Percentiles rank a stretch among this genome's conserved stretches.
phyloP scores from a whole-genome alignment of 1,284 basidiomycete genomes.

The Sanguinoderma infundibulare region DNA sequence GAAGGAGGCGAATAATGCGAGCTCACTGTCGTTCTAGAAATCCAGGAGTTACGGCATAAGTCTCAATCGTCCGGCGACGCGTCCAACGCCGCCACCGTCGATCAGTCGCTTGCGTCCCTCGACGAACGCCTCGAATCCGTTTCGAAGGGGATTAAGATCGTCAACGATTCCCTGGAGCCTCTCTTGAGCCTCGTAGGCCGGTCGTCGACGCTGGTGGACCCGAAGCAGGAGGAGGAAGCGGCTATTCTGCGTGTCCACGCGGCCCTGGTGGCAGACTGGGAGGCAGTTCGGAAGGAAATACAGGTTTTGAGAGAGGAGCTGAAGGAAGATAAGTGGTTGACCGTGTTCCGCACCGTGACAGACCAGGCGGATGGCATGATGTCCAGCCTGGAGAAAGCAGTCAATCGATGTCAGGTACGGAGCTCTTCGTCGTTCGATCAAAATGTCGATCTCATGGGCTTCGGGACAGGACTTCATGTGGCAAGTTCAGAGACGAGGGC shows the following conservation, averaged over 20 bases:
- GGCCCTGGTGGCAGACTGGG: conserved; percentile 76
- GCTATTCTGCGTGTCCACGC: conserved; percentile 73
- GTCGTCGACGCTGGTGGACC: conserved; percentile 47
- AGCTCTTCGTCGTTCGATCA: not conserved
- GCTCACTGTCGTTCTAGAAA: conserved; percentile 52
- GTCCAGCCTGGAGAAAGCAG: conserved; percentile 90
- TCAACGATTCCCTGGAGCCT: conserved; percentile 67
- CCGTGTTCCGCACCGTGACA: conserved; percentile 91
- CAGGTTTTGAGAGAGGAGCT: conserved; percentile 87
- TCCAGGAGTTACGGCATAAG: conserved; percentile 84
- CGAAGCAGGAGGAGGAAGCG: conserved; percentile 50
- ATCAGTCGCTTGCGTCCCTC: conserved; percentile 78
- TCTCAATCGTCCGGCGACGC: conserved; percentile 67
- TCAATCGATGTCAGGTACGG: conserved; percentile 78
- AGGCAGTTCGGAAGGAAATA: conserved; percentile 78
- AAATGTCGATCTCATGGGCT: not conserved
- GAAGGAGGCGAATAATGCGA: not conserved
- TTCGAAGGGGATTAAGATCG: conserved; percentile 66
- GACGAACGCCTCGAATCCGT: conserved; percentile 82
- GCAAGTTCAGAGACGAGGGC: conserved; percentile 67
- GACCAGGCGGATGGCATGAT: conserved; percentile 97
- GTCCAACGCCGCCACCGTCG: conserved; percentile 63
- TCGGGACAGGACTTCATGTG: conserved; percentile 74
- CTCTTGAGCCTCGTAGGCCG: conserved; percentile 49
- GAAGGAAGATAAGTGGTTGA: conserved; percentile 95